Evolutionary conservation across 306 rosid genomes (phyloP).

Genomic region (Fragaria vesca): DNA sequence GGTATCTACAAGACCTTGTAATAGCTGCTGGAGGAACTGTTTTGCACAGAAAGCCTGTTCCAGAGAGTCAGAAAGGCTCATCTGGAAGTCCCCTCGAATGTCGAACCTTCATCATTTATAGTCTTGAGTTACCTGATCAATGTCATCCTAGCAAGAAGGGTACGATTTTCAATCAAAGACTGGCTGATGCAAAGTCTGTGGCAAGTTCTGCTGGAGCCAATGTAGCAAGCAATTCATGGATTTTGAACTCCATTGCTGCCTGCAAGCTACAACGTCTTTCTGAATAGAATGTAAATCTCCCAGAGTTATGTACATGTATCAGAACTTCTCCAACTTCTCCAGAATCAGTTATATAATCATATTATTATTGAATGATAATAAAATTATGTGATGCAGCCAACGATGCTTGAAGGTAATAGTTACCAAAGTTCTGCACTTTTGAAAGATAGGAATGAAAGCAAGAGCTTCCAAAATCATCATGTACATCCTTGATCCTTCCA

Average conservation of each 20-base stretch:
- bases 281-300: constrained; percentile 25
- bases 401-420: not conserved
- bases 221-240: constrained; percentile 72
- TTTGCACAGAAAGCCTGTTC: constrained; percentile 79
- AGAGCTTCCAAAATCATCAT: constrained; percentile 10
- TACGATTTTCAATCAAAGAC: constrained; percentile 38
- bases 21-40: constrained; percentile 83
- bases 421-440: not conserved
- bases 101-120: constrained; percentile 62
- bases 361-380: not conserved
- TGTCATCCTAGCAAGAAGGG: constrained; percentile 36
- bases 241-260: constrained; percentile 87
- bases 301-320: constrained; percentile 21
- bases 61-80: constrained; percentile 26
- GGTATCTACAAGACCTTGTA: constrained; percentile 75
- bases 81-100: constrained; percentile 29
- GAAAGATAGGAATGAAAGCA: constrained; percentile 4
- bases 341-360: not conserved
- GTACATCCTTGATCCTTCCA: constrained; percentile 1
- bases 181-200: constrained; percentile 53
- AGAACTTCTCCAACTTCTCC: constrained; percentile 9
- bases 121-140: constrained; percentile 67
- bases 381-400: constrained; percentile 1
- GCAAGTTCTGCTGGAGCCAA: constrained; percentile 65
- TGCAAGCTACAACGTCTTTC: constrained; percentile 57